A percentile compares a stretch with the other conserved stretches of the same genome.
Conservation (phyloP, 768 basidiomycete species). For the Suillus variegatus region DNA sequence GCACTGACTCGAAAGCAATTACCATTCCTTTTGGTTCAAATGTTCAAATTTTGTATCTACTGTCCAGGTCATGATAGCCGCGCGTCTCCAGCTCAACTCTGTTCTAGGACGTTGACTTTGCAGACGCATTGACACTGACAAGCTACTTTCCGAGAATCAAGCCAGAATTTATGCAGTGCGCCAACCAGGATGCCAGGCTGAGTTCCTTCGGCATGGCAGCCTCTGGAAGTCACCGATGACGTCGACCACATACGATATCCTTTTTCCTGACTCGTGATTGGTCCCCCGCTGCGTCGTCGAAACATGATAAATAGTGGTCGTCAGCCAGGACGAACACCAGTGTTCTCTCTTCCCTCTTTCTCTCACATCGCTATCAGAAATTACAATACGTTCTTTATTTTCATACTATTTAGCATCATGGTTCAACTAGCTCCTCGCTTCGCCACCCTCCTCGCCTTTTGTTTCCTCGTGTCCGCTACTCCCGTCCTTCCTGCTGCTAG, state of each 20-base stretch:
- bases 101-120: no score
- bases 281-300: conserved; percentile 1
- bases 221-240: background rate
- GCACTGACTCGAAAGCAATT: no score
- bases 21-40: no score
- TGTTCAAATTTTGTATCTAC: no score
- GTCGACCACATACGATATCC: conserved; percentile 11
- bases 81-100: no score
- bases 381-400: conserved; percentile 17
- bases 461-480: conserved; percentile 21
- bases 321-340: conserved; percentile 1
- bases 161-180: background rate
- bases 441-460: conserved; percentile 29
- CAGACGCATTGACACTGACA: no score
- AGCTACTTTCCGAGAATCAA: background rate
- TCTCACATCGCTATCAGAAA: conserved; percentile 11
- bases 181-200: background rate
- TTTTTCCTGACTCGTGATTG: background rate
- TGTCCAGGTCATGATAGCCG: no score
- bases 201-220: conserved; percentile 7
- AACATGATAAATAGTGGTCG: conserved; percentile 23
- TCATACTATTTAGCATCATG: conserved; percentile 30
- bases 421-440: conserved; percentile 31
- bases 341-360: conserved; percentile 11
- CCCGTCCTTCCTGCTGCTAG: conserved; percentile 13